Base-by-base conservation (phyloP, 768 basidiomycete species). In the Kwoniella sp. region DNA sequence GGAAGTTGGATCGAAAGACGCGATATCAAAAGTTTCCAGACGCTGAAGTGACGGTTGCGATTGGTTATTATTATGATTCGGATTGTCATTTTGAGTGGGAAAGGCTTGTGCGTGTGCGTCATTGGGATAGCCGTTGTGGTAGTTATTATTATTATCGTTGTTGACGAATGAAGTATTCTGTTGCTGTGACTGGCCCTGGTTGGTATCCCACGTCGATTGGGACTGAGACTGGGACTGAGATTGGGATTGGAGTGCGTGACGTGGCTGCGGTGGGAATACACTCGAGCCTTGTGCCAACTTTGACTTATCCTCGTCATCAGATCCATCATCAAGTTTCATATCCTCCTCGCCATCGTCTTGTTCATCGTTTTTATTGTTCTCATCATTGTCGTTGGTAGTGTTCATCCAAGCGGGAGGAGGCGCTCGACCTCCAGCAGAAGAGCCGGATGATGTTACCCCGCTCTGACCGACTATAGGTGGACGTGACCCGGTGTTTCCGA, bases 1-100 rank as follows among this genome's bases (percentile, higher is more conserved):
- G 15, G 58, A 58, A 30, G 68, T 57, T 5, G 72, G 72, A 46
- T 77, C 63, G 60, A 77, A 77, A 4, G 62, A 40, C 1, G 60
- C 15, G 9, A 70, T 21, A 33, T 74, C 69, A 57, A 77, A 74
- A n/a, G 63, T 65, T 8, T 68, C 64, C 9, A 75, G 60, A 22
- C 40, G 49, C 50, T 21, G 24, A 4, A 10, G 30, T 49, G n/a
- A n/a, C n/a, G 40, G 40, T 44, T 44, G 40, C 7, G 8, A 19
- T 21, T 47, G 46, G n/a, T 48, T 47, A 1, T 55, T 10, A 27
- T 48, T 12, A 48, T 54, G 4, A 21, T 51, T 19, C 21, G 52
- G 50, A 62, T 56, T 4, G 17, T 48, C n/a, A n/a, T n/a, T n/a
- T n/a, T n/a, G n/a, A n/a, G n/a, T n/a, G n/a, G n/a, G n/a, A n/a